Conservation (phyloP, 345 rosid genomes). For the Conringia planisiliqua region DNA sequence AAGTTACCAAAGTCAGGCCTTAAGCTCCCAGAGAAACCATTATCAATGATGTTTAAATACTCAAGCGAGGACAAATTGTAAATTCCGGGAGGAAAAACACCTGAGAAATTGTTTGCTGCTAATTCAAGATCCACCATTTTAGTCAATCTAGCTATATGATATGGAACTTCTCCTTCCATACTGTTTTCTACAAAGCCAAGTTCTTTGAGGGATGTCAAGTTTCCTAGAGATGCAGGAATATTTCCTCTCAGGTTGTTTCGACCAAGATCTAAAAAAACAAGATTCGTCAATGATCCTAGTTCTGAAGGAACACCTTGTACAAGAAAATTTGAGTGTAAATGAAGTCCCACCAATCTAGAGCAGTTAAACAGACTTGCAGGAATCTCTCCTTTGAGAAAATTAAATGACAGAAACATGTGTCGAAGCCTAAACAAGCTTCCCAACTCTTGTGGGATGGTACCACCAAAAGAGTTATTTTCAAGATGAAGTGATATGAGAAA, state of each 20-base stretch:
- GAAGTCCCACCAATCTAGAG: accelerated
- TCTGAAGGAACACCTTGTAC: conserved; percentile 21
- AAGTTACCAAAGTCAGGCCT: conserved; percentile 6
- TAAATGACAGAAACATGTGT: background rate
- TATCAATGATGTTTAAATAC: accelerated
- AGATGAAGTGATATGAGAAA: conserved; percentile 4
- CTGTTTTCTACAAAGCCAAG: background rate
- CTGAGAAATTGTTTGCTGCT: background rate
- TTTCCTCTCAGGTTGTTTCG: conserved; percentile 27
- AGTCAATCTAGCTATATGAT: background rate
- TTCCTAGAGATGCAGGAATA: conserved; percentile 17
- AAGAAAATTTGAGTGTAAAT: background rate
- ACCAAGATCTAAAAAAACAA: background rate
- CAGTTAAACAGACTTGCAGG: conserved; percentile 21
- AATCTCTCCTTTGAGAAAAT: conserved; percentile 20
- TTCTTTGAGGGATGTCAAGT: background rate
- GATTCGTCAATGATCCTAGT: conserved; percentile 20
- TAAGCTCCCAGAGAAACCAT: conserved; percentile 29
- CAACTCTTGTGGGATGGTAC: background rate
- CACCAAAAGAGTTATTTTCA: background rate
- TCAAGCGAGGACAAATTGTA: conserved; percentile 32
- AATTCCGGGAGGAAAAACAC: conserved; percentile 20
- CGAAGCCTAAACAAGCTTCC: background rate
- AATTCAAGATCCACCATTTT: background rate
- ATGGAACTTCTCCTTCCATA: background rate